Conservation (phyloP, 257 asterid genomes). For the Solanum acaule region DNA sequence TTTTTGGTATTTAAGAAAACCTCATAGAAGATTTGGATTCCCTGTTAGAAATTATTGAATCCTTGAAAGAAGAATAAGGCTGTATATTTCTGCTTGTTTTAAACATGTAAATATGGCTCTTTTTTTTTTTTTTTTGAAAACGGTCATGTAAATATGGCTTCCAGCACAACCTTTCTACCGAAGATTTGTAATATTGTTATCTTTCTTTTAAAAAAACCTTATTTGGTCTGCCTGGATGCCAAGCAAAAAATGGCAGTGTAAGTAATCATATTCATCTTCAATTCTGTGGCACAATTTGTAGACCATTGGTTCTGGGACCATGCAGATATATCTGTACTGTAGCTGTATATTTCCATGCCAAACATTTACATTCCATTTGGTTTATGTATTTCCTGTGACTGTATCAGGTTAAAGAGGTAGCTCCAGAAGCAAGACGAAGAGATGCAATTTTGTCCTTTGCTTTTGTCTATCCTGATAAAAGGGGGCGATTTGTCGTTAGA, state of each 20-base stretch:
- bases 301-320: not conserved
- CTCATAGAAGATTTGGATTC: not conserved
- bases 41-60: not conserved
- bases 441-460: constrained; percentile 62
- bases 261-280: not conserved
- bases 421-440: constrained; percentile 76
- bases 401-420: constrained; percentile 64
- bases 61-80: not conserved
- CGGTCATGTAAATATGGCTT: not conserved
- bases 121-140: no score
- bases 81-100: not conserved
- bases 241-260: not conserved
- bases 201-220: not conserved
- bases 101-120: not conserved
- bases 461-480: constrained; percentile 71
- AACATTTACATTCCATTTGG: not conserved
- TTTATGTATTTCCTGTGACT: not conserved
- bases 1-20: not conserved
- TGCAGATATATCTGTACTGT: not conserved
- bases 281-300: not conserved
- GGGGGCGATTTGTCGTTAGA: constrained; percentile 62
- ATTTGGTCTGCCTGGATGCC: not conserved
- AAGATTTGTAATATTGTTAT: not conserved
- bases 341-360: not conserved
- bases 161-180: not conserved